Evolutionary conservation across 176 grass and related monocot genomes (phyloP).

Genomic region (Juncus effusus): DNA sequence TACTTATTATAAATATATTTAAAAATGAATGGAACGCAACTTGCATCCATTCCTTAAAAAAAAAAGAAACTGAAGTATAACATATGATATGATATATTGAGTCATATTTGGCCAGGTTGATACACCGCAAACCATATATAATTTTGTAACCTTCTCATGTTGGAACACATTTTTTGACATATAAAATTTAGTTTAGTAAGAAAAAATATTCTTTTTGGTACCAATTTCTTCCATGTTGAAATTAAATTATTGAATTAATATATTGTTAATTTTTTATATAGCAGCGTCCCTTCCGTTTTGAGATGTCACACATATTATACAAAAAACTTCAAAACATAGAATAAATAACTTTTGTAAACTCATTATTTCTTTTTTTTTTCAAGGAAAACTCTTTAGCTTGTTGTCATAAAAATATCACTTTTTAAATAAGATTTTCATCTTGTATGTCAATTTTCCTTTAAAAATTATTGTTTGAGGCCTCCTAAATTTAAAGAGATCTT

Average conservation of each 20-base stretch:
- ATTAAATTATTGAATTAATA: not conserved
- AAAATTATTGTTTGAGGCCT: not conserved
- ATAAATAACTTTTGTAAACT: not conserved
- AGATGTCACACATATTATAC: not conserved
- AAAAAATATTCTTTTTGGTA: not conserved
- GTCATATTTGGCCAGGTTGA: not conserved
- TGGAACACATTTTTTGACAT: not conserved
- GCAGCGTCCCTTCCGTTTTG: too few species aligned
- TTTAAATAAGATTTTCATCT: too few species aligned
- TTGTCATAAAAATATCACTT: too few species aligned
- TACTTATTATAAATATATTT: too few species aligned
- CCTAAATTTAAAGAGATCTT: not conserved
- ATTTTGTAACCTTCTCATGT: not conserved
- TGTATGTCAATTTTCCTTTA: too few species aligned
- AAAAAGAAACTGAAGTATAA: too few species aligned
- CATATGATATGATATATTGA: not conserved
- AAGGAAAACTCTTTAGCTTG: too few species aligned
- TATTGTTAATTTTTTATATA: not conserved
- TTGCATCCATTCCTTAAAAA: too few species aligned
- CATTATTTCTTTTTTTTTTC: too few species aligned
- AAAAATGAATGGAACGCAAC: too few species aligned
- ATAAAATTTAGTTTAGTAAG: not conserved
- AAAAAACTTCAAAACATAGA: not conserved
- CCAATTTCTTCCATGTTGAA: not conserved
- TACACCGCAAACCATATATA: not conserved